phyloP scores from a whole-genome alignment of 345 rosid genomes.

The Salix udensis region DNA sequence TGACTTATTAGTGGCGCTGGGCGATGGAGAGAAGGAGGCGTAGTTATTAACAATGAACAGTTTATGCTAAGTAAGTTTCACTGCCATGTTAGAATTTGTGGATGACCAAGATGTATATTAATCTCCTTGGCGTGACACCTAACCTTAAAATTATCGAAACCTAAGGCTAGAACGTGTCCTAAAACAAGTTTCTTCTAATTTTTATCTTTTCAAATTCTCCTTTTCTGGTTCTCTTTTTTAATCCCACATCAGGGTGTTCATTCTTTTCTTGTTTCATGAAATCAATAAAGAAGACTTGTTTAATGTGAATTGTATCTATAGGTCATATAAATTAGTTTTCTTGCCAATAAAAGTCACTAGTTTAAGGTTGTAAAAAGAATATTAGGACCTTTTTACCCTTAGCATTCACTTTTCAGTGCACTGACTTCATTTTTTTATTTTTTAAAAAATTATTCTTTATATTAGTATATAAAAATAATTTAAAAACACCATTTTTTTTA shows the following conservation, averaged over 20 bases:
- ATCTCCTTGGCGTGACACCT: no score
- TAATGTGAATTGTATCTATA: neutral
- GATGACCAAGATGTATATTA: no score
- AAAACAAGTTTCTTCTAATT: no score
- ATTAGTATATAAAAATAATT: no score
- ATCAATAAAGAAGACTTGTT: constrained; percentile 51
- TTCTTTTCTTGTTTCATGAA: constrained; percentile 91
- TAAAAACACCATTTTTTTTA: no score
- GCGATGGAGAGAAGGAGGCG: neutral
- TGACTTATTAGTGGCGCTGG: neutral
- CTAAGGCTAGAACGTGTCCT: no score
- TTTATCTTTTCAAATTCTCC: no score
- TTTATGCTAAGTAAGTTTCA: neutral
- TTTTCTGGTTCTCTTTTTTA: no score
- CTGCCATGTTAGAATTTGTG: neutral
- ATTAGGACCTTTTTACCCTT: neutral
- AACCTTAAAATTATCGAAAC: no score
- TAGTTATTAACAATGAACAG: no score
- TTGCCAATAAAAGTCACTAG: neutral
- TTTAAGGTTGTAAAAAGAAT: neutral
- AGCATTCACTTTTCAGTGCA: neutral
- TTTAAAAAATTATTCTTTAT: no score
- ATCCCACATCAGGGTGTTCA: constrained; percentile 48
- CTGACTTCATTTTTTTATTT: no score
- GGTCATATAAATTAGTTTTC: neutral